phyloP scores from a whole-genome alignment of 345 rosid genomes.

The Capsella bursapastoris region DNA sequence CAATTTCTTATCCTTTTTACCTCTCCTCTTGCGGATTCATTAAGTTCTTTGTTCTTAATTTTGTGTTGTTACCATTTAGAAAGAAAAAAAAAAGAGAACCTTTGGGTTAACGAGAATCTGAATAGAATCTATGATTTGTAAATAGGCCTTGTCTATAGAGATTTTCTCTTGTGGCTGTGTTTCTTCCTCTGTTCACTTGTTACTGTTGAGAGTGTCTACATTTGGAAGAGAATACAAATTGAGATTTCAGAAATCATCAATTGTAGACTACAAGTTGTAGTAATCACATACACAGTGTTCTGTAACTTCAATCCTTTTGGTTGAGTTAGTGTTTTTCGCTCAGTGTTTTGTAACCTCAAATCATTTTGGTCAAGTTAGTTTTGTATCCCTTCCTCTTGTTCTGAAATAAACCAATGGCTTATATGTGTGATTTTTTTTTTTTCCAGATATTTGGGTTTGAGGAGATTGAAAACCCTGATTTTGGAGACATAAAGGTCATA shows the following conservation, averaged over 20 bases:
- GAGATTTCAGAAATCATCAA: not conserved
- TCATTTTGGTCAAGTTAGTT: not conserved
- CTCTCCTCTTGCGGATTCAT: not conserved
- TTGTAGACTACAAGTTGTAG: not conserved
- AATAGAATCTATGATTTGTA: constrained; percentile 13
- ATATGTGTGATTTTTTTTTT: not conserved
- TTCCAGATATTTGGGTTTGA: constrained; percentile 76
- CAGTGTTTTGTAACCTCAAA: not conserved
- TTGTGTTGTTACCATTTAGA: not conserved
- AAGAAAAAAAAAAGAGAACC: not conserved
- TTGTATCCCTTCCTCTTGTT: not conserved
- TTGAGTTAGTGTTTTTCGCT: not conserved
- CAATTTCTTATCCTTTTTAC: not conserved
- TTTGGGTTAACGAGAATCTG: constrained; percentile 5
- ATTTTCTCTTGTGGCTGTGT: constrained; percentile 3
- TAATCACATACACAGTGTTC: too few species aligned
- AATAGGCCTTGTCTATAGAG: not conserved
- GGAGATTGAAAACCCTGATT: constrained; percentile 72
- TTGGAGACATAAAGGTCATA: constrained; percentile 72
- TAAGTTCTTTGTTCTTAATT: not conserved
- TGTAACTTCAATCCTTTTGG: too few species aligned
- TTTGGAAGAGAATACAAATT: not conserved
- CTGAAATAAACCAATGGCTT: not conserved
- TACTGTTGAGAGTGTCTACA: not conserved
- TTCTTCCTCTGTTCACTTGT: not conserved